Percentiles rank a stretch among this genome's conserved stretches.
phyloP scores from a whole-genome alignment of 2,329 filamentous ascomycete genomes.

The Tolypocladium cylindrosporum region DNA sequence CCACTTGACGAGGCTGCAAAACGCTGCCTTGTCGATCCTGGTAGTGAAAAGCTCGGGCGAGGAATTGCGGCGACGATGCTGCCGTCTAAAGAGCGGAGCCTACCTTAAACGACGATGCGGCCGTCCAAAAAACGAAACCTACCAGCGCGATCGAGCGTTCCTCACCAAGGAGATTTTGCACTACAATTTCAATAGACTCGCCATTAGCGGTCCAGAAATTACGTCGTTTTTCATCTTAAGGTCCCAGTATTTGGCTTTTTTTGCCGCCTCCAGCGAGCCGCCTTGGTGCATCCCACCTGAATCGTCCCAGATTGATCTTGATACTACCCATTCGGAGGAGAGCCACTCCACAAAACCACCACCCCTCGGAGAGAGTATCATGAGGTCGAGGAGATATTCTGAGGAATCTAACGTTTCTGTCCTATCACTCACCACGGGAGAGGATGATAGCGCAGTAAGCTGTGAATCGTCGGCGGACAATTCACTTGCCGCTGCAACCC shows the following conservation, averaged over 20 bases:
- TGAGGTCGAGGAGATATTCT: not conserved
- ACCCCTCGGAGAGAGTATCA: not conserved
- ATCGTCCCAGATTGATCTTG: not conserved
- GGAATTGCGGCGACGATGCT: not conserved
- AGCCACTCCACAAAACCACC: not conserved
- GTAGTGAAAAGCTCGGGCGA: not conserved
- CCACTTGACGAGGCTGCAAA: not conserved
- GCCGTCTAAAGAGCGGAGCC: too few species aligned
- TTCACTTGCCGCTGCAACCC: too few species aligned
- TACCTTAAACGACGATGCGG: not conserved
- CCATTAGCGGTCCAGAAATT: too few species aligned
- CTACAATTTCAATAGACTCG: not conserved
- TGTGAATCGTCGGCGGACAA: too few species aligned
- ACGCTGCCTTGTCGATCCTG: not conserved
- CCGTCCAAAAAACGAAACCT: not conserved
- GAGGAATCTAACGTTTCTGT: not conserved
- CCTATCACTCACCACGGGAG: not conserved
- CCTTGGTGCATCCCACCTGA: too few species aligned
- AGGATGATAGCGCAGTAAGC: too few species aligned
- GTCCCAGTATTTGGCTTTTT: too few species aligned
- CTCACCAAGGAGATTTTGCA: not conserved
- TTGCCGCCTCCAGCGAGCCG: too few species aligned
- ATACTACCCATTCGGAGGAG: not conserved
- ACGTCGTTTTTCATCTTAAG: too few species aligned
- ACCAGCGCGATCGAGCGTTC: not conserved